Base-by-base conservation (phyloP, 306 rosid genomes). In the Dalbergia cultrata region DNA sequence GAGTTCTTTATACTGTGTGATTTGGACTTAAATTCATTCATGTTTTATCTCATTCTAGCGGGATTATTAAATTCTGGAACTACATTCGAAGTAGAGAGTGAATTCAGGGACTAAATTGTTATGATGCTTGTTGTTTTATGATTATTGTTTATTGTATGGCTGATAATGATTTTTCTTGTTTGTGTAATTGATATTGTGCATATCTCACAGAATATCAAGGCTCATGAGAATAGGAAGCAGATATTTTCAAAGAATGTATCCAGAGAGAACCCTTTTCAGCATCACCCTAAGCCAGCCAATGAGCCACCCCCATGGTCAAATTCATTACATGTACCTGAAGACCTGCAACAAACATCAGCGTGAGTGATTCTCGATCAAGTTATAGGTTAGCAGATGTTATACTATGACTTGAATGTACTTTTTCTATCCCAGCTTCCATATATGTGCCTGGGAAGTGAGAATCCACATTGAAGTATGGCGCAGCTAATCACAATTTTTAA, bases 301-400 rank as follows among this genome's bases (percentile, higher is more conserved):
- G 94, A 90, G 81, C 94, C 99, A 2, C 95, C 90, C 63, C 99
- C 99, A 60, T 95, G 97, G 99, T 95, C 94, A 72, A 90, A 75
- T 70, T 70, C 91, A 6, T 64, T 75, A 31, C 90, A 82, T 80
- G 86, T 85, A 79, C 61, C 85, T 75, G 89, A 80, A 57, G 82
- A 59, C 83, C 74, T 69, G 34, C 86, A 85, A 26, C 90, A 83
- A 37, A 76, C 89, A 68, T 80, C 92, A 17, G 69, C 37, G 99
- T 95, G 78, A 89, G 97, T 87, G 59, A 39, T 31, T 62, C 68
- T 68, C 6, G 31, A 67, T 35, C 7, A 13, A 33, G 61, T 70
- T 74, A 59, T 26, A 68, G 41, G 70, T 45, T 57, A 39, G 35
- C 21, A 45, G 69, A 45, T 61, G 76, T 61, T 83, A 37, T 62